Percentiles rank a stretch among this genome's conserved stretches.
phyloP scores from a whole-genome alignment of 345 rosid genomes.

The Cochlearia excelsa region DNA sequence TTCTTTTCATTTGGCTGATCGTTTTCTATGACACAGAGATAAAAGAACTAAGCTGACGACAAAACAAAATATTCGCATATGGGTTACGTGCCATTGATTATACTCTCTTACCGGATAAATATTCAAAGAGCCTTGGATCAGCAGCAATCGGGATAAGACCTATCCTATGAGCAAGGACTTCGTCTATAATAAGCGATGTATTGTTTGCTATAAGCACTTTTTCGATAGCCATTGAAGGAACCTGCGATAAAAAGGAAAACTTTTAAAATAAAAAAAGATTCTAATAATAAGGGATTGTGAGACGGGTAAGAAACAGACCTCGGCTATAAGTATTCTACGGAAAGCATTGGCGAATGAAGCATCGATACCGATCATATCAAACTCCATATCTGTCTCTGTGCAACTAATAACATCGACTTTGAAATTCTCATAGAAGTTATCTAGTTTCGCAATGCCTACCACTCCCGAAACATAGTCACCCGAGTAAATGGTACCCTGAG shows the following conservation, averaged over 20 bases:
- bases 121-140: conserved; percentile 87
- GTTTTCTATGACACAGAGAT: conserved; percentile 44
- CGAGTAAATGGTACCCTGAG: conserved; percentile 48
- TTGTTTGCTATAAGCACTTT: conserved; percentile 85
- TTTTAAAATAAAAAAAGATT: background rate
- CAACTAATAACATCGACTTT: conserved; percentile 60
- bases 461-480: conserved; percentile 63
- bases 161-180: conserved; percentile 91
- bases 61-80: background rate
- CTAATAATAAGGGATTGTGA: background rate
- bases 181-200: conserved; percentile 82
- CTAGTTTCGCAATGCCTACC: conserved; percentile 52
- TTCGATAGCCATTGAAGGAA: conserved; percentile 97
- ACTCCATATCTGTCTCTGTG: conserved; percentile 63
- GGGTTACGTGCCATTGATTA: background rate
- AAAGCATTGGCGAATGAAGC: conserved; percentile 84
- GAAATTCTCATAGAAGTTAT: conserved; percentile 50
- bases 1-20: conserved; percentile 84
- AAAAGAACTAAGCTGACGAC: background rate
- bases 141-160: conserved; percentile 81
- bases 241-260: conserved; percentile 38
- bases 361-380: conserved; percentile 89
- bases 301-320: conserved; percentile 42
- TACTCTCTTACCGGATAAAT: conserved; percentile 62
- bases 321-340: conserved; percentile 85